Conservation (phyloP, 495 filamentous ascomycete genomes). For the Astrothelium macrocarpum region DNA sequence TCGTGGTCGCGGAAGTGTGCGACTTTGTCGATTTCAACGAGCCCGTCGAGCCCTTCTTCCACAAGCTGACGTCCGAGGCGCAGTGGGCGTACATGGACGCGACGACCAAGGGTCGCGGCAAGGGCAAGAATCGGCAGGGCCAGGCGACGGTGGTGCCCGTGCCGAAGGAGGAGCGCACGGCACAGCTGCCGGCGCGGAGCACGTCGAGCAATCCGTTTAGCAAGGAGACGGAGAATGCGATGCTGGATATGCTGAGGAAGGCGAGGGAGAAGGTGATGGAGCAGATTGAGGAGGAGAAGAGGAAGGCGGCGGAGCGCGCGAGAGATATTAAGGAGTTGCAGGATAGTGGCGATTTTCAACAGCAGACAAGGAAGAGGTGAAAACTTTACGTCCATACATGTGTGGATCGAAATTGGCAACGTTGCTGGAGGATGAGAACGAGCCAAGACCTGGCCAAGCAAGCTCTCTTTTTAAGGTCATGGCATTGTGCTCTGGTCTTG, state of each 20-base stretch:
- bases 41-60: slow-evolving; percentile 81
- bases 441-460: background rate
- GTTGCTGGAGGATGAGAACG: background rate
- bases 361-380: background rate
- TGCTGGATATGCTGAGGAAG: slow-evolving; percentile 16
- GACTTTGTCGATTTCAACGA: slow-evolving; percentile 96
- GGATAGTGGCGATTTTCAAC: background rate
- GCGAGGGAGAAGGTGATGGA: slow-evolving; percentile 14
- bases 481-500: no score
- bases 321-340: slow-evolving; percentile 19
- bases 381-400: no score
- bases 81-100: slow-evolving; percentile 27
- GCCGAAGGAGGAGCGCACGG: slow-evolving; percentile 16
- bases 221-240: slow-evolving; percentile 18
- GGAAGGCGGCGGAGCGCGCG: slow-evolving; percentile 5
- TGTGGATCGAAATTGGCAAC: background rate
- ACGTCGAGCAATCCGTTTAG: slow-evolving; percentile 11
- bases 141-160: slow-evolving; percentile 12
- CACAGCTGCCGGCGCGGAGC: slow-evolving; percentile 21
- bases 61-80: slow-evolving; percentile 51
- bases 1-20: slow-evolving; percentile 65
- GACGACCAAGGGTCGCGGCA: slow-evolving; percentile 17
- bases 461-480: no score
- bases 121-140: slow-evolving; percentile 19
- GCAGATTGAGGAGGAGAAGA: slow-evolving; percentile 19